These are phyloP conservation scores for Colletotrichum incanum DNA, from an alignment of 2,329 filamentous ascomycete species.

Conservation along the genomic window DNA sequence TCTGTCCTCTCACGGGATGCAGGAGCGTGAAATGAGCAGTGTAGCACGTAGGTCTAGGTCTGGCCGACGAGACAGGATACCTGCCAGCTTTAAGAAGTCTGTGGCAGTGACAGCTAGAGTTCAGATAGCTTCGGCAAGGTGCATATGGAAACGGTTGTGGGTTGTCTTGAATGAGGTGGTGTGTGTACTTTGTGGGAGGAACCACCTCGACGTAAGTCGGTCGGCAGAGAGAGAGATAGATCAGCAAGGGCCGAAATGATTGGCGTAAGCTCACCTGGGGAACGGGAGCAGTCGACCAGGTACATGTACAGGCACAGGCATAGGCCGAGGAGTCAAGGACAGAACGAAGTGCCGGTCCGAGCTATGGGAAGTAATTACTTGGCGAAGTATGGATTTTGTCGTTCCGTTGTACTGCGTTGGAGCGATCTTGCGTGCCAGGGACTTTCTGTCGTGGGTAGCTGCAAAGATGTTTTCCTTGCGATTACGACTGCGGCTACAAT, in stretches of 20 bases:
- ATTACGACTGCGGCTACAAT: conserved; percentile 36
- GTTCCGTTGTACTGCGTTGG: background rate
- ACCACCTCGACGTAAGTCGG: conserved; percentile 15
- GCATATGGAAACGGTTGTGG: conserved; percentile 18
- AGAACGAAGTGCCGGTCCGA: conserved; percentile 21
- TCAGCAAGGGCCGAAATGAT: conserved; percentile 34
- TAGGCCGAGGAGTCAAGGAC: conserved; percentile 16
- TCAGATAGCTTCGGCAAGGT: conserved; percentile 32
- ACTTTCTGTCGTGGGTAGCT: background rate
- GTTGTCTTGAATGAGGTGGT: conserved; percentile 12
- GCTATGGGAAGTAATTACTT: conserved; percentile 28
- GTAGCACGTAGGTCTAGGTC: conserved; percentile 24
- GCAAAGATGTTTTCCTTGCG: conserved; percentile 12
- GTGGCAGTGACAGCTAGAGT: conserved; percentile 23
- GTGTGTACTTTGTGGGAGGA: conserved; percentile 33
- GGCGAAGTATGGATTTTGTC: background rate
- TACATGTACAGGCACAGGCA: conserved; percentile 8
- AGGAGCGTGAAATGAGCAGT: conserved; percentile 10
- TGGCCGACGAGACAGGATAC: conserved; percentile 13
- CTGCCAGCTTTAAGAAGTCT: conserved; percentile 32
- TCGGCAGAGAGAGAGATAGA: conserved; percentile 31
- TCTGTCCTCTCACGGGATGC: conserved; percentile 2
- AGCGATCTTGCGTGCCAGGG: background rate
- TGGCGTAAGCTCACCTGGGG: conserved; percentile 37
- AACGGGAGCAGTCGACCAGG: conserved; percentile 6